Percentiles rank a stretch among this genome's conserved stretches.
Conservation (phyloP, 2,329 filamentous ascomycete genomes). For the Penicillium sumatraense region DNA sequence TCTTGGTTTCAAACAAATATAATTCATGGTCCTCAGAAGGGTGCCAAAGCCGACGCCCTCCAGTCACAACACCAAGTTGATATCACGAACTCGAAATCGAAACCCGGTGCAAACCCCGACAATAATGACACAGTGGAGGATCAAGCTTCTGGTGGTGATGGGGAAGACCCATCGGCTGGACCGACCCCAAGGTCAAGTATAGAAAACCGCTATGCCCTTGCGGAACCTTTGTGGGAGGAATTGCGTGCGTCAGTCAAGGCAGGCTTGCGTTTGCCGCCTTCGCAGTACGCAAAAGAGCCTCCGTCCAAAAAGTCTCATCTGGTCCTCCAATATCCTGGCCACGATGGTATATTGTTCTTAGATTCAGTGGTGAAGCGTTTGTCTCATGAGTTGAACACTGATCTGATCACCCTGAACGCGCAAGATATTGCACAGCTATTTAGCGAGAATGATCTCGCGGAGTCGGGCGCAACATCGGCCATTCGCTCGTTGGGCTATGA, state of each 20-base stretch:
- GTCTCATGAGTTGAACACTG: conserved; percentile 59
- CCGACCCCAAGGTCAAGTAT: conserved; percentile 16
- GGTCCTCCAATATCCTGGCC: conserved; percentile 62
- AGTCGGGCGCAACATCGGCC: conserved; percentile 36
- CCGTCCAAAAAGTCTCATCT: conserved; percentile 60
- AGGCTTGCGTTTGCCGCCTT: conserved; percentile 50
- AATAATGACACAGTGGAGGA: conserved; percentile 16
- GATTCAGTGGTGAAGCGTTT: conserved; percentile 67
- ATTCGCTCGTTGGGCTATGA: conserved; percentile 59
- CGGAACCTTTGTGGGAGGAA: conserved; percentile 51
- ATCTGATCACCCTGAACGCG: conserved; percentile 49
- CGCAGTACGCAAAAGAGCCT: conserved; percentile 50
- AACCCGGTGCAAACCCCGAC: conserved; percentile 9
- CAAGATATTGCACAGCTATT: conserved; percentile 52
- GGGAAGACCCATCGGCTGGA: conserved; percentile 29
- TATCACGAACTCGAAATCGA: conserved; percentile 28
- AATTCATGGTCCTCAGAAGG: conserved; percentile 23
- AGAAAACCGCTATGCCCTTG: conserved; percentile 44
- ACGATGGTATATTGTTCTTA: conserved; percentile 59
- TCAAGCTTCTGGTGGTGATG: conserved; percentile 20
- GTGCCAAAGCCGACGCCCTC: neutral
- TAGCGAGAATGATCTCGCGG: conserved; percentile 46
- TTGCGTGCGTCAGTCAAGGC: conserved; percentile 57
- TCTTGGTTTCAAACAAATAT: conserved; percentile 46
- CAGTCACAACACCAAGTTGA: conserved; percentile 30